phyloP scores from a whole-genome alignment of 371 early-diverging fungal species.

The Syncephalastrum monosporum region DNA sequence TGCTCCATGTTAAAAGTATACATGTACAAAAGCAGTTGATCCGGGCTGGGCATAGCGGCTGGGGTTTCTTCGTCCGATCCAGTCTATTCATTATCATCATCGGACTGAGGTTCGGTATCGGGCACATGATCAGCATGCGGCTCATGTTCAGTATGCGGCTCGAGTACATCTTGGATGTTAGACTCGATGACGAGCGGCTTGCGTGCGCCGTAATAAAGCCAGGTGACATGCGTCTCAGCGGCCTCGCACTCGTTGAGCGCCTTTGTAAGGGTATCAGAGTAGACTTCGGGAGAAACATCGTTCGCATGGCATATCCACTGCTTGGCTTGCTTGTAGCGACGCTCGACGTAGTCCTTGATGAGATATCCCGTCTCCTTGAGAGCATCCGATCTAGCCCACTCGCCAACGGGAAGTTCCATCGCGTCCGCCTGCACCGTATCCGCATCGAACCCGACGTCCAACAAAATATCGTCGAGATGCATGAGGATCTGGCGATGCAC shows the following conservation, averaged over 20 bases:
- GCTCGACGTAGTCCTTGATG: slow-evolving; percentile 18
- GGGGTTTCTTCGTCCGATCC: too few species aligned
- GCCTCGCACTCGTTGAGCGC: slow-evolving; percentile 10
- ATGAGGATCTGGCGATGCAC: background rate
- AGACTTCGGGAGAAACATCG: slow-evolving; percentile 2
- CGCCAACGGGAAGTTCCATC: slow-evolving; percentile 9
- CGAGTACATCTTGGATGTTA: too few species aligned
- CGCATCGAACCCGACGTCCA: slow-evolving; percentile 1
- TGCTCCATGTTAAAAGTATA: too few species aligned
- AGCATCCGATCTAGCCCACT: slow-evolving; percentile 6
- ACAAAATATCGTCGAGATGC: slow-evolving; percentile 3
- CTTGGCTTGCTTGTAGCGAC: slow-evolving; percentile 9
- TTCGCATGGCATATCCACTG: slow-evolving; percentile 19
- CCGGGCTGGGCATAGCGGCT: too few species aligned
- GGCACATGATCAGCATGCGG: too few species aligned
- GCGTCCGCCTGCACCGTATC: background rate
- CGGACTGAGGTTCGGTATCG: too few species aligned
- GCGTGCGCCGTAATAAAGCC: too few species aligned
- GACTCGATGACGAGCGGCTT: too few species aligned
- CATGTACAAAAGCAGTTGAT: too few species aligned
- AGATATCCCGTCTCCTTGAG: slow-evolving; percentile 23
- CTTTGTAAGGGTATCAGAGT: slow-evolving; percentile 1
- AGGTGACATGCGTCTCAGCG: too few species aligned
- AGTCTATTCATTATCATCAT: too few species aligned
- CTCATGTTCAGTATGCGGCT: too few species aligned